These are phyloP conservation scores for Blastocystis sp. DNA, from an alignment of 352 stramenopile genomes.

Conservation along the genomic window DNA sequence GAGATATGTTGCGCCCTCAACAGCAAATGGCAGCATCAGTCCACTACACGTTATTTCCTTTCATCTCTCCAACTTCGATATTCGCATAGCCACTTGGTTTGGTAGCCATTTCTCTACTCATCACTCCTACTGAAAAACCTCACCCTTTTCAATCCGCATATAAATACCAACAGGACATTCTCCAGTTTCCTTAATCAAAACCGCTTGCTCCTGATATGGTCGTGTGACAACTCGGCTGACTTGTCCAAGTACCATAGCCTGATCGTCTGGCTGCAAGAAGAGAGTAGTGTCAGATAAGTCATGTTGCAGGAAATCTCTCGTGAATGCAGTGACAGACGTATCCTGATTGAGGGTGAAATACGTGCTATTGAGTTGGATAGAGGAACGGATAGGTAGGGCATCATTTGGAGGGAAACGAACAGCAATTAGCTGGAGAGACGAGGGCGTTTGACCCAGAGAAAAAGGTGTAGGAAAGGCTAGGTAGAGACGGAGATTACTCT, in stretches of 20 bases:
- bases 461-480: not conserved
- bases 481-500: constrained; percentile 3
- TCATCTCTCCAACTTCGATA: not conserved
- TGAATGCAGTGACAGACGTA: not conserved
- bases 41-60: not conserved
- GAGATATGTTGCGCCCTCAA: not conserved
- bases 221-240: not conserved
- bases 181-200: not conserved
- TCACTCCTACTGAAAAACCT: not conserved
- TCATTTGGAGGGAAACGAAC: not conserved
- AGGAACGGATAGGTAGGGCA: not conserved
- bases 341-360: constrained; percentile 39
- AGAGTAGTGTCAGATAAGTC: not conserved
- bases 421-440: not conserved
- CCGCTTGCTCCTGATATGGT: not conserved
- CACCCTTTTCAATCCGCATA: not conserved
- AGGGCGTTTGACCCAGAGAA: not conserved
- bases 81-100: not conserved
- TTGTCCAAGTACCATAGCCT: not conserved
- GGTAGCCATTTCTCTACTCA: not conserved
- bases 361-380: not conserved
- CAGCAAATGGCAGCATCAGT: not conserved
- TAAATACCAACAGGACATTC: not conserved
- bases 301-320: not conserved
- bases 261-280: not conserved